A percentile compares a stretch with the other conserved stretches of the same genome.
Evolutionary conservation across 1,284 basidiomycete species (phyloP).

Genomic region (Leccinum insolens): DNA sequence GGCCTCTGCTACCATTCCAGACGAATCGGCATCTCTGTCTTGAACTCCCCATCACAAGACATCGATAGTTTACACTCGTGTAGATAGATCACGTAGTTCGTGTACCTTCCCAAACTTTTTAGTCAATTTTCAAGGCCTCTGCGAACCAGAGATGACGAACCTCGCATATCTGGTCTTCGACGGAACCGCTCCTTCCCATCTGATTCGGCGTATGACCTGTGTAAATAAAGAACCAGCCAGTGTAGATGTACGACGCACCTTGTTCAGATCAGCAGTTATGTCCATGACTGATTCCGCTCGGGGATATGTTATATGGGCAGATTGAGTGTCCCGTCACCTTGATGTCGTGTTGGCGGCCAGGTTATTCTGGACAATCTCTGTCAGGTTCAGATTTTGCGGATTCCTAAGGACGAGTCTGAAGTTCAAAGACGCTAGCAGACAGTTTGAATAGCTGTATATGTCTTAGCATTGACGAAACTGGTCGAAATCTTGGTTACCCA

Average conservation of each 20-base stretch:
- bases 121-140: too few species aligned
- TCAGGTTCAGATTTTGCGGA: background rate
- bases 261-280: too few species aligned
- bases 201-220: rapidly evolving
- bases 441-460: conserved; percentile 16
- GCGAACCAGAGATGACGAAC: too few species aligned
- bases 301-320: too few species aligned
- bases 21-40: background rate
- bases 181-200: too few species aligned
- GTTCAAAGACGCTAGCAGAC: conserved; percentile 15
- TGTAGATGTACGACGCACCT: too few species aligned
- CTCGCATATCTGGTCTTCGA: too few species aligned
- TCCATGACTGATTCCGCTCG: background rate
- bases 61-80: background rate
- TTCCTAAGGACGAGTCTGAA: conserved; percentile 8
- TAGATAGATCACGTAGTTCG: too few species aligned
- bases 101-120: too few species aligned
- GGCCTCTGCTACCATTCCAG: too few species aligned
- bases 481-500: background rate
- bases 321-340: background rate
- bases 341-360: background rate
- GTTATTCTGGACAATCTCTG: conserved; percentile 7
- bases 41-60: background rate
- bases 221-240: too few species aligned
- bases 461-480: too few species aligned